Base-by-base conservation (phyloP, 768 basidiomycete species). In the Russula dissimulans region DNA sequence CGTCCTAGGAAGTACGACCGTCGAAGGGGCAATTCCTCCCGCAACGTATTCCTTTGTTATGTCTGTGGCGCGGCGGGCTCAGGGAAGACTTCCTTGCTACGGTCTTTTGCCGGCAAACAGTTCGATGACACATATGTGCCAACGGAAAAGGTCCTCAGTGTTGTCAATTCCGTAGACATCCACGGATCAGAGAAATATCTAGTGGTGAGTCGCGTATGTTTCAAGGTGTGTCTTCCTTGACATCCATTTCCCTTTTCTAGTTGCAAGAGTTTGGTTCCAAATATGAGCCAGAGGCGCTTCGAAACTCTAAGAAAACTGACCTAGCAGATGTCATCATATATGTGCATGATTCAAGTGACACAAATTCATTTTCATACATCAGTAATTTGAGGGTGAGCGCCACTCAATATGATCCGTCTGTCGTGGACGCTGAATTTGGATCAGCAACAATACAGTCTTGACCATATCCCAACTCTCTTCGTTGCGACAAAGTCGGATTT, bases 401-500 rank as follows among this genome's bases (percentile, higher is more conserved):
- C 67, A 44, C 15, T 57, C 17, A 6, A 56, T 42, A 14, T 45
- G 38, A 41, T 56, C 42, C 49, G 46, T 48, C 7, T 17, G 6
- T 41, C 52, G 18, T 71, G 49, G 44, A 5, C 59, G 36, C 50
- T 63, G 65, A 47, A 48, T 42, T 39, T 69, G 57, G 47, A 55
- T 39, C 73, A 97, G 93, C 95, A 97, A 91, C 93, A 95, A 81
- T 95, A 97, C 71, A 92, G 83, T 65, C 77, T 97, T 34, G 93
- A 97, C 71, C 89, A 92, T 71, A 91, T 97, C 70, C 95, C 95
- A 29, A 94, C 91, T 11, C 75, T 98, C 41, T 97, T 98, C 71
- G 94, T 99, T 29, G 95, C 95, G n/a, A 98, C 95, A 42, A 99
- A 99, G 75, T 95, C 93, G 6, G 95, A 99, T 71, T 81, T 97